Evolutionary conservation across 1,284 basidiomycete species (phyloP), one percentile per base, ranked within the genome.

Genomic region (Omphalotus olearius): DNA sequence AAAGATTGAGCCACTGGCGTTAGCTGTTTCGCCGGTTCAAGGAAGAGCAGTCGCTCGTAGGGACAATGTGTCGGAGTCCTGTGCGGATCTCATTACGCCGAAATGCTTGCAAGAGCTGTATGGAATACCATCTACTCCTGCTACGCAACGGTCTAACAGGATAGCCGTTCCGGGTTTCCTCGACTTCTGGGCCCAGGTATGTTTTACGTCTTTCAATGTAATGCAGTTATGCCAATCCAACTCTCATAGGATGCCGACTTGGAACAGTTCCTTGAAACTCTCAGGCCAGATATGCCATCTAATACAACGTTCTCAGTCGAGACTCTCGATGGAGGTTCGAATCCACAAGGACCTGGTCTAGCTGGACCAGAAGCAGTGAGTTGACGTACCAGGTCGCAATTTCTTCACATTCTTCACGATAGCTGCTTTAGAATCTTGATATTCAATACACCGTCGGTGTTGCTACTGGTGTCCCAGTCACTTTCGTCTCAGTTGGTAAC

Each of bases 161-260:
- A 62, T 78, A 39, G 74, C 70, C 37, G 64, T 77, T 49, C 66
- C 71, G 2, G 70, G 73, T 2, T 74, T 71, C 51, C 59, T 73
- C n/a, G 67, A 68, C 30, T 60, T 73, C 52, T 74, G 40, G 39
- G 51, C 51, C 4, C 51, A 52, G 40, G 51, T 52, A 25, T 20
- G 26, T 41, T 20, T 38, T 17, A 18, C 9, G n/a, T 16, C 20
- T 28, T 43, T 33, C 16, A 17, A 25, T 18, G 26, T 20, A 23
- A 11, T 48, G 11, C 14, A 14, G 28, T 67, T 53, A 28, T 11
- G 25, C 0, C 13, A 18, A 20, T 7, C n/a, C 16, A 14, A 11
- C 7, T 70, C 71, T 70, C 71, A 6, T 74, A 71, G 63, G 63
- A 66, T 45, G 65, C 66, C 4, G 78, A 80, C 59, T 63, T 79